These are phyloP conservation scores for Cutaneotrichosporon arboriforme DNA, from an alignment of 1,284 basidiomycete species.

Conservation along the genomic window DNA sequence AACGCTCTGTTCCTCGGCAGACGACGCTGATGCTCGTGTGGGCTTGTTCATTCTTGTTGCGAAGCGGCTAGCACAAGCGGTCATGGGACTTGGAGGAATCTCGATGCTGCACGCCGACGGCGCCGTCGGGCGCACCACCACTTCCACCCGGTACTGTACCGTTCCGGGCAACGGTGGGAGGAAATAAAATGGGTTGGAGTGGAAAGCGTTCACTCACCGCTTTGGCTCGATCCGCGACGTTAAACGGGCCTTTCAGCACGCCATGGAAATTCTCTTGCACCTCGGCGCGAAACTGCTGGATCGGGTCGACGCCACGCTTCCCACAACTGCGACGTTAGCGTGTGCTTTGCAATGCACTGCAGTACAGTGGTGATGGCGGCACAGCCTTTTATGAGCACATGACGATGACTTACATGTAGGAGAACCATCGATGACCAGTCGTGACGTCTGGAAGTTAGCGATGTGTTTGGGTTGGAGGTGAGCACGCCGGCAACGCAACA, in stretches of 20 bases:
- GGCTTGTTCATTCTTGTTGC: no score
- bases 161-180: no score
- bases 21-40: no score
- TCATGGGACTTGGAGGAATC: no score
- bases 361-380: neutral
- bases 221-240: conserved; percentile 65
- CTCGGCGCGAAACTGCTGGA: conserved; percentile 66
- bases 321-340: conserved; percentile 51
- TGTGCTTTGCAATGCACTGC: neutral
- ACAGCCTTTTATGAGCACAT: neutral
- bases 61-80: no score
- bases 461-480: no score
- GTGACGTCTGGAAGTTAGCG: conserved; percentile 56
- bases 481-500: no score
- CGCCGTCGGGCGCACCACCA: no score
- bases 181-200: no score
- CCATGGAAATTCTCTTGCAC: conserved; percentile 70
- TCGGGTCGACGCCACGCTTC: conserved; percentile 60
- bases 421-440: conserved; percentile 77
- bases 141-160: no score
- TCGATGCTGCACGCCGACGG: no score
- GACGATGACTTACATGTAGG: conserved; percentile 54
- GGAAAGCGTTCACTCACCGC: conserved; percentile 55
- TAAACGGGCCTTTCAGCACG: conserved; percentile 79
- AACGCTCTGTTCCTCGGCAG: no score